Evolutionary conservation across 768 basidiomycete genomes (phyloP), one percentile per base, ranked within the genome.

Genomic region (Trametes maxima): DNA sequence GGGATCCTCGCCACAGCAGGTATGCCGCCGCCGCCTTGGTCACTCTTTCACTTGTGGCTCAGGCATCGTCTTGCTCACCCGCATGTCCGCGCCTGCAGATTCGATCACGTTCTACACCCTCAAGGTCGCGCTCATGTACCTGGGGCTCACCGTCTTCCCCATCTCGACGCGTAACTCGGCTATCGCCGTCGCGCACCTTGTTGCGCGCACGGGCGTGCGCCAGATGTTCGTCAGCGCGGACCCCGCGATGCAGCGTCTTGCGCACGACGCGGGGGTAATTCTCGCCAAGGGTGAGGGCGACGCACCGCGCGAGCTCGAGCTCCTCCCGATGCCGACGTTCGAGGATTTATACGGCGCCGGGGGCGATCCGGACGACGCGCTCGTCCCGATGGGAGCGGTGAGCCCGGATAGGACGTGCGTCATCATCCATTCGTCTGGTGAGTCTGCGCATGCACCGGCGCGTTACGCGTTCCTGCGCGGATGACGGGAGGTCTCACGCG

Each of bases 151-250:
- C 19, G 64, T 69, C 0, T 79, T 79, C 65, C 74, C 76, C 2
- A 69, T 77, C 46, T 74, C 76, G n/a, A 67, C 67, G 7, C 70
- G 75, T 13, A 76, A 76, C 63, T 75, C 77, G 13, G 70, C 67
- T 5, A 50, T 59, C 25, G 72, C 67, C 0, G 63, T 76, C 16
- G 75, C 76, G 7, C 69, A 76, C 42, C 70, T 78, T 0, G 64
- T 79, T 7, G 40, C 55, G n/a, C 62, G 66, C 55, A 72, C 68
- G 10, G 65, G 65, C 6, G 65, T 67, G 17, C 64, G 61, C 0
- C 72, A 75, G 44, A 51, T 72, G 39, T 64, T 72, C 64, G 67
- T 68, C 19, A 65, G 65, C 39, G 56, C 63, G 16, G 70, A 72
- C 57, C 54, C 63, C 14, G 53, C 62, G 17, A 66, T 69, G 55